Evolutionary conservation across 306 rosid species (phyloP).

Genomic region (Trifolium subterraneum): DNA sequence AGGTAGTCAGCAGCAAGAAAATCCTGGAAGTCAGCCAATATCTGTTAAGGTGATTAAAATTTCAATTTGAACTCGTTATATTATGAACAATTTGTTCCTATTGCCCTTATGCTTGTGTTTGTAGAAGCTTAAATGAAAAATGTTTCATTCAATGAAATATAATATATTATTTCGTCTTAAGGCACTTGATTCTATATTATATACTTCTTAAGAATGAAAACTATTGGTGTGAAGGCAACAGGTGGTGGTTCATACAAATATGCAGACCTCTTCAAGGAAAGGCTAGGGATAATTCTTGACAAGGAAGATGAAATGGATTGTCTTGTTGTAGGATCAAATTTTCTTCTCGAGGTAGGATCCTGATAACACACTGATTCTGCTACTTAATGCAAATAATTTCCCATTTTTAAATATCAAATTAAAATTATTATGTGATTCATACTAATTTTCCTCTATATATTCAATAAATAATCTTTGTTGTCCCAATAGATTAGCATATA

Average conservation of each 20-base stretch:
- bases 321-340: constrained; percentile 96
- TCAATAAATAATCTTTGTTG: constrained; percentile 19
- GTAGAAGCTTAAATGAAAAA: constrained; percentile 21
- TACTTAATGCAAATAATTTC: constrained; percentile 13
- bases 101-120: constrained; percentile 4
- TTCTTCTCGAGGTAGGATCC: constrained; percentile 86
- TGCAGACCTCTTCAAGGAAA: constrained; percentile 84
- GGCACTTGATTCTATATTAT: constrained; percentile 40
- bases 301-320: constrained; percentile 98
- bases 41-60: constrained; percentile 65
- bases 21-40: constrained; percentile 50
- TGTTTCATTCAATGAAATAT: constrained; percentile 10
- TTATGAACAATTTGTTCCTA: constrained; percentile 34
- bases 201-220: constrained; percentile 46
- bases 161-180: constrained; percentile 37
- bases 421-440: constrained; percentile 4
- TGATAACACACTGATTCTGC: constrained; percentile 34
- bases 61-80: constrained; percentile 2
- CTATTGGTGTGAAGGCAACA: constrained; percentile 77
- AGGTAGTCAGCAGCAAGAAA: constrained; percentile 63
- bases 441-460: constrained; percentile 24
- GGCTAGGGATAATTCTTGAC: constrained; percentile 73
- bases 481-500: not conserved
- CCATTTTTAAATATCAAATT: constrained; percentile 30
- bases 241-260: constrained; percentile 92